A percentile compares a stretch with the other conserved stretches of the same genome.
phyloP scores from a whole-genome alignment of 345 rosid species.

The Iberis pinnata region DNA sequence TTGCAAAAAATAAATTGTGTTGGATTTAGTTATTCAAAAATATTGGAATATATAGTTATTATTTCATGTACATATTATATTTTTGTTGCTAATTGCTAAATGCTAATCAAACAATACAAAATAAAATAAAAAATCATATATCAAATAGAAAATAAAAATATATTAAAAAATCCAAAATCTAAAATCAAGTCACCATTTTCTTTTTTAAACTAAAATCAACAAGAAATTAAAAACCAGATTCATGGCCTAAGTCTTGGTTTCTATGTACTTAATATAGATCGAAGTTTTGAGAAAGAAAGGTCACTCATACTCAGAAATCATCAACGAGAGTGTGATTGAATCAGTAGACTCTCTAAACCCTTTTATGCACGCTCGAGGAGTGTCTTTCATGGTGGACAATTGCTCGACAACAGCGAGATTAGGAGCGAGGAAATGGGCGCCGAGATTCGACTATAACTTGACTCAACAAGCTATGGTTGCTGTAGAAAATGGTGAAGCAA shows the following conservation, averaged over 20 bases:
- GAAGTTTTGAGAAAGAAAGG: slow-evolving; percentile 92
- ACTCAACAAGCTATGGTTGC: slow-evolving; percentile 82
- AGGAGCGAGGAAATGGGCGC: slow-evolving; percentile 96
- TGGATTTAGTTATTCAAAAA: no score
- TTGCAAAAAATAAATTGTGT: no score
- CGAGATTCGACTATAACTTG: slow-evolving; percentile 72
- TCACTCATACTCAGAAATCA: slow-evolving; percentile 91
- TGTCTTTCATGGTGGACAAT: slow-evolving; percentile 93
- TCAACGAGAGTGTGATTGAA: slow-evolving; percentile 87
- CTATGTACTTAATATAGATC: slow-evolving; percentile 38
- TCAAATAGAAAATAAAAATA: no score
- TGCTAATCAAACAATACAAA: no score
- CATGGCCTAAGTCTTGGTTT: background rate
- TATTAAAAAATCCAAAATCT: no score
- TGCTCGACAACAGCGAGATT: slow-evolving; percentile 90
- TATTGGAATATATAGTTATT: no score
- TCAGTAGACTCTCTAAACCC: slow-evolving; percentile 91
- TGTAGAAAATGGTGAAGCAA: slow-evolving; percentile 46
- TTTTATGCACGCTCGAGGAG: slow-evolving; percentile 95
- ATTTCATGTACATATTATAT: no score
- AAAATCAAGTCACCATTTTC: no score
- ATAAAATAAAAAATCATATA: no score
- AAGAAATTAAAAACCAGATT: no score
- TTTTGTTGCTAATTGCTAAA: no score
- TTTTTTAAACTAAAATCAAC: no score